Evolutionary conservation across 345 rosid genomes (phyloP).

Genomic region (Ceriops tagal): DNA sequence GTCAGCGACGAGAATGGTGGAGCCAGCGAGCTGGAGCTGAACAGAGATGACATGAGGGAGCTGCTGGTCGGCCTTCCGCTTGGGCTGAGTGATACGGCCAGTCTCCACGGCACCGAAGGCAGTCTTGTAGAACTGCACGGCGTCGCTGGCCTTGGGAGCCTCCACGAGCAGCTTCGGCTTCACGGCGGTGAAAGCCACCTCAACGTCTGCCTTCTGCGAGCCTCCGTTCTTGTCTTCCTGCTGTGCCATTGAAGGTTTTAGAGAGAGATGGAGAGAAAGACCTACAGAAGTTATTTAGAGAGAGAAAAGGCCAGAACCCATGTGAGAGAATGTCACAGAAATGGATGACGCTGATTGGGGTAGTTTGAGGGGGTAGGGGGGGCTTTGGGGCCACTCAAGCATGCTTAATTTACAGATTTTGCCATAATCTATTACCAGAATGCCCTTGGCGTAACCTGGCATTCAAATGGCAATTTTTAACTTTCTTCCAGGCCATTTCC

Average conservation of each 20-base stretch:
- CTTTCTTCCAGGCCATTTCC: too few species aligned
- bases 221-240: constrained; percentile 53
- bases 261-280: neutral
- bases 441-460: too few species aligned
- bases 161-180: constrained; percentile 71
- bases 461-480: too few species aligned
- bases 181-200: constrained; percentile 47
- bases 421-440: too few species aligned
- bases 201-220: constrained; percentile 30
- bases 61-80: constrained; percentile 93
- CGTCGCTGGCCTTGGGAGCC: constrained; percentile 74
- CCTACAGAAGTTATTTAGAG: neutral
- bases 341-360: neutral
- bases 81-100: constrained; percentile 53
- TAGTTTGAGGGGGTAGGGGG: too few species aligned
- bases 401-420: too few species aligned
- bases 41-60: constrained; percentile 72
- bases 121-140: constrained; percentile 74
- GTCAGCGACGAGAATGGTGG: constrained; percentile 54
- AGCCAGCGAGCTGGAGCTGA: constrained; percentile 64
- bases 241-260: constrained; percentile 43
- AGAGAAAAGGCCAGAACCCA: constrained; percentile 23
- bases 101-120: constrained; percentile 74
- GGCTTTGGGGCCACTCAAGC: too few species aligned
- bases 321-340: constrained; percentile 21